Base-by-base conservation (phyloP, 345 rosid species). In the Eutrema heterophyllum region DNA sequence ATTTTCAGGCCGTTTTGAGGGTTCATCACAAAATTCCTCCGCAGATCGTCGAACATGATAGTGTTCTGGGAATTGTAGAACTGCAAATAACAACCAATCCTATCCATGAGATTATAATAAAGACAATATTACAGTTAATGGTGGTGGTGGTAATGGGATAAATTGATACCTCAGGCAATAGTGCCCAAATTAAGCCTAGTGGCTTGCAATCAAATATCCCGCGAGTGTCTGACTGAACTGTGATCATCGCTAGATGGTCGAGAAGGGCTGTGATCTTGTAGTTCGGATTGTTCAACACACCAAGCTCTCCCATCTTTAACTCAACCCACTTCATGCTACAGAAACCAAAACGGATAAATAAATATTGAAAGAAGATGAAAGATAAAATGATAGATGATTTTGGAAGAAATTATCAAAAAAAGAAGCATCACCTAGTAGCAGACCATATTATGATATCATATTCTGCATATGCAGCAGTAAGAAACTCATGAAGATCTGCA, bases 361-460 rank as follows among this genome's bases (percentile, higher is more conserved):
- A 13, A 49, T 33, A 48, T 5, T 18, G 45, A 65, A 49, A 35
- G 18, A 66, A 51, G 48, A 36, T 50, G 48, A 24, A 11, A 21
- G 59, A 66, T 21, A 50, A 66, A 30, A 11, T 32, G 29, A 64
- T 14, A 26, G 14, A 41, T 13, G 14, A 27, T 9, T 15, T 57
- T 5, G 21, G 13, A 49, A 66, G 21, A 63, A 33, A 35, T 4
- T 35, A 49, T 49, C 15, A 29, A 9, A 50, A 41, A 38, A 53
- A 29, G 41, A 55, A 51, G 48, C 38, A 67, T 67, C 58, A 66
- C 99, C 97, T 88, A 72, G 97, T 95, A 61, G 99, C 97, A 51
- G 99, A 91, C 97, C 99, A 95, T 71, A 91, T 95, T 82, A 91
- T 91, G 70, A 95, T 89, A 84, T 91, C 99, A 49, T 95, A 95